Evolutionary conservation across 2,329 filamentous ascomycete species (phyloP).

Genomic region (Didymella segeticola): DNA sequence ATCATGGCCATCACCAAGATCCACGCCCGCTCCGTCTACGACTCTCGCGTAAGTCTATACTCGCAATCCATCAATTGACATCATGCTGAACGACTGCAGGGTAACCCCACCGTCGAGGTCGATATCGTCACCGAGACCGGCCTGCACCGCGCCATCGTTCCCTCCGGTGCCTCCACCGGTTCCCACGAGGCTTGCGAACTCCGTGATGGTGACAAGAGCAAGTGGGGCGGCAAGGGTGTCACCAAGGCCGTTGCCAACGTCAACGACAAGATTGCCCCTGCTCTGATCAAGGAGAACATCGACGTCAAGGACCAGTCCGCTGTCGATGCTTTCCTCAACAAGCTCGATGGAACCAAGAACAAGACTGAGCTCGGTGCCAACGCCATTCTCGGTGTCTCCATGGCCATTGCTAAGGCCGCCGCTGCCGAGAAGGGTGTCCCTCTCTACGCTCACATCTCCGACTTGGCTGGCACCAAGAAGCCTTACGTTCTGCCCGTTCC

Average conservation of each 20-base stretch:
- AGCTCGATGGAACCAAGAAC: slow-evolving; percentile 64
- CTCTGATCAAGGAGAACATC: slow-evolving; percentile 60
- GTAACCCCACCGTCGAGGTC: slow-evolving; percentile 98
- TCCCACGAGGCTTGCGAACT: slow-evolving; percentile 62
- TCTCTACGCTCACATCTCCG: slow-evolving; percentile 64
- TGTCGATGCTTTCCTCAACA: slow-evolving; percentile 60
- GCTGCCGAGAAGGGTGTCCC: slow-evolving; percentile 63
- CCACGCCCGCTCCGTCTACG: slow-evolving; percentile 81
- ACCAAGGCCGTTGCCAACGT: slow-evolving; percentile 63
- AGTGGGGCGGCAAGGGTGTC: slow-evolving; percentile 63
- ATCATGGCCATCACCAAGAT: slow-evolving; percentile 76
- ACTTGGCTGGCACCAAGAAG: slow-evolving; percentile 60
- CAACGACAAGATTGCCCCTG: slow-evolving; percentile 61
- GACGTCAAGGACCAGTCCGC: slow-evolving; percentile 63
- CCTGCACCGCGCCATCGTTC: slow-evolving; percentile 96
- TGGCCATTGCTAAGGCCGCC: slow-evolving; percentile 65
- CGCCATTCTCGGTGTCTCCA: slow-evolving; percentile 66
- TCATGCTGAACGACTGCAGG: slow-evolving; percentile 42
- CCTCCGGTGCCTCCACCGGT: slow-evolving; percentile 89
- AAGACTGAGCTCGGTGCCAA: slow-evolving; percentile 67
- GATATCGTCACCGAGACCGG: slow-evolving; percentile 96
- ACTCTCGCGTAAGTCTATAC: slow-evolving; percentile 70
- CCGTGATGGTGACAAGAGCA: slow-evolving; percentile 60
- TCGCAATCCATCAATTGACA: not conserved
- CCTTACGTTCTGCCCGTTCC: slow-evolving; percentile 64